Conservation (phyloP, 805 yeast species). For the Teunomyces barrocoloradensis region DNA sequence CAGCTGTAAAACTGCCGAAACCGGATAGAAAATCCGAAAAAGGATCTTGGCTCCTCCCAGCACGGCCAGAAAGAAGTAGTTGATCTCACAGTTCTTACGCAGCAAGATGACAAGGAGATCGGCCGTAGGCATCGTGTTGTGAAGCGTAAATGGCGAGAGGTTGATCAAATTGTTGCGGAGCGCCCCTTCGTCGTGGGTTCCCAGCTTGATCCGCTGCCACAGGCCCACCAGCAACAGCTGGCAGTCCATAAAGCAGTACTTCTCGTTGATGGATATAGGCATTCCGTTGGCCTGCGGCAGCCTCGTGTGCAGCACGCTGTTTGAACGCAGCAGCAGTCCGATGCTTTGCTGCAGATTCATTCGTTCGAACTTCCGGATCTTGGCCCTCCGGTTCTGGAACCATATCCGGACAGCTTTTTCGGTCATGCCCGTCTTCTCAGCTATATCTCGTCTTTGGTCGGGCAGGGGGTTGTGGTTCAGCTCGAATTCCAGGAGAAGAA, state of each 20-base stretch:
- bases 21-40: slow-evolving; percentile 71
- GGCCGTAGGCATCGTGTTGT: slow-evolving; percentile 62
- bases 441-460: slow-evolving; percentile 64
- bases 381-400: slow-evolving; percentile 89
- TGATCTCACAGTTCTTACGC: slow-evolving; percentile 67
- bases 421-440: slow-evolving; percentile 73
- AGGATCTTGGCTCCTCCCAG: slow-evolving; percentile 65
- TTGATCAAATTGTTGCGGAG: slow-evolving; percentile 51
- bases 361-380: slow-evolving; percentile 64
- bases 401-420: slow-evolving; percentile 89
- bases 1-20: slow-evolving; percentile 57
- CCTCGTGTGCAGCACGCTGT: slow-evolving; percentile 1
- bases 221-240: slow-evolving; percentile 69
- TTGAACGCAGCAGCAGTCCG: slow-evolving; percentile 10
- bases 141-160: slow-evolving; percentile 64
- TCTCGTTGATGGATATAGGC: slow-evolving; percentile 45
- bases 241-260: slow-evolving; percentile 67
- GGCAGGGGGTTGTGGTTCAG: slow-evolving; percentile 75
- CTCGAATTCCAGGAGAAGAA: slow-evolving; percentile 65
- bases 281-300: slow-evolving; percentile 1
- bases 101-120: slow-evolving; percentile 71
- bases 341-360: slow-evolving; percentile 20
- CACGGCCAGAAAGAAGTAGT: slow-evolving; percentile 75
- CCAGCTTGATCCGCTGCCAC: slow-evolving; percentile 77
- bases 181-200: slow-evolving; percentile 42